A percentile compares a stretch with the other conserved stretches of the same genome.
Conservation (phyloP, 2,329 filamentous ascomycete genomes). For the Neofusicoccum sp. region DNA sequence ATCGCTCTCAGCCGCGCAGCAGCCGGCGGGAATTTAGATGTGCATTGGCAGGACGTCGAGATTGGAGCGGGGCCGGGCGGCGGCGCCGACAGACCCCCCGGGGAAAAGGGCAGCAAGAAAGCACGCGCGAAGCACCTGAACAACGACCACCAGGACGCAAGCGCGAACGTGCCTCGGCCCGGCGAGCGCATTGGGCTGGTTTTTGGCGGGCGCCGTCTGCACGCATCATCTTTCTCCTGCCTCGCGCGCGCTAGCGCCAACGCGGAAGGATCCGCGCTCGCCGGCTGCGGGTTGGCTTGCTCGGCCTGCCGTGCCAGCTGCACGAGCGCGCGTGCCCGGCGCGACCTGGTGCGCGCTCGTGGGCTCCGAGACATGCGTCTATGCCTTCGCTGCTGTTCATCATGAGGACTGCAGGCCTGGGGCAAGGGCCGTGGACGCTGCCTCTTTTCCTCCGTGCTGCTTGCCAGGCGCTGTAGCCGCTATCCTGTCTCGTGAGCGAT, state of each 20-base stretch:
- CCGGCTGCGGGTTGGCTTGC: not conserved
- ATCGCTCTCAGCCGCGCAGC: not conserved
- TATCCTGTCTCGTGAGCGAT: not conserved
- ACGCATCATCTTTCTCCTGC: not conserved
- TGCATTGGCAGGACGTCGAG: conserved; percentile 11
- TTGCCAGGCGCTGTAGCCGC: too few relatives aligned
- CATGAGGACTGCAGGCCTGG: not conserved
- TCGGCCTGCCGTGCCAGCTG: not conserved
- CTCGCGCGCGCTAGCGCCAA: not conserved
- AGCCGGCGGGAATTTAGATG: not conserved
- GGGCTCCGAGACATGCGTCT: conserved; percentile 5
- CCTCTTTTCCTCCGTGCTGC: too few relatives aligned
- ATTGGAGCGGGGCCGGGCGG: not conserved
- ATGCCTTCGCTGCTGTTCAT: not conserved
- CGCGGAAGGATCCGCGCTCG: not conserved
- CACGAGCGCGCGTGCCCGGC: too few relatives aligned
- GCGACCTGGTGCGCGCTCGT: too few relatives aligned
- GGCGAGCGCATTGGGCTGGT: not conserved
- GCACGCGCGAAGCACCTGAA: too few relatives aligned
- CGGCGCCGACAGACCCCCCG: too few relatives aligned
- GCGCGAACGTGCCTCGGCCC: conserved; percentile 2
- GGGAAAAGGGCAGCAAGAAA: too few relatives aligned
- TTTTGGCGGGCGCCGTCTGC: not conserved
- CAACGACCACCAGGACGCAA: not conserved
- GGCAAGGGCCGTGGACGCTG: not conserved